phyloP scores from a whole-genome alignment of 2,329 filamentous ascomycete species.

The Fusarium sp. region DNA sequence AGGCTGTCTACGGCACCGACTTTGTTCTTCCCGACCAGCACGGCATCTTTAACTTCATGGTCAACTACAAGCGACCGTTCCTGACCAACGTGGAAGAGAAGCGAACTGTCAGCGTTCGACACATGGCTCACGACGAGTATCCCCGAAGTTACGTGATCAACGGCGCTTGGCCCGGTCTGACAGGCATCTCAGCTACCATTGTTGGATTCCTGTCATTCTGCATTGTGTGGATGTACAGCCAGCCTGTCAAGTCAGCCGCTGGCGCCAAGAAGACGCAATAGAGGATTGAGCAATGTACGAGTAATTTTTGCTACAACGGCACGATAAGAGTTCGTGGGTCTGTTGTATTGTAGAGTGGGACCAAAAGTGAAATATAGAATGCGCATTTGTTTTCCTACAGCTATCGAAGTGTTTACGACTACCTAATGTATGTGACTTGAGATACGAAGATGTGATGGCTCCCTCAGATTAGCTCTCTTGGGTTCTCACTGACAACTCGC shows the following conservation, averaged over 20 bases:
- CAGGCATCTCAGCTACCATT: slow-evolving; percentile 85
- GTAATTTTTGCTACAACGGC: slow-evolving; percentile 20
- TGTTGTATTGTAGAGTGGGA: slow-evolving; percentile 33
- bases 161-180: slow-evolving; percentile 94
- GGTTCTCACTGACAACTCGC: slow-evolving; percentile 63
- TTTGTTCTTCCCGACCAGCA: slow-evolving; percentile 96
- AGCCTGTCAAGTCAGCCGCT: slow-evolving; percentile 51
- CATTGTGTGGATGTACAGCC: slow-evolving; percentile 83
- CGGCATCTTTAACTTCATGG: slow-evolving; percentile 97
- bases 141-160: slow-evolving; percentile 89
- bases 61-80: slow-evolving; percentile 98
- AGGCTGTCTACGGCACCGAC: slow-evolving; percentile 75
- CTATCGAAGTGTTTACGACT: background rate
- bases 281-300: slow-evolving; percentile 27
- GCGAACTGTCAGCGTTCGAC: slow-evolving; percentile 90
- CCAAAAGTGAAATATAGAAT: slow-evolving; percentile 39
- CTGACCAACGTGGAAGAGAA: slow-evolving; percentile 91
- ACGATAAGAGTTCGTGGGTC: slow-evolving; percentile 9
- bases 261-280: slow-evolving; percentile 60
- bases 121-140: slow-evolving; percentile 98
- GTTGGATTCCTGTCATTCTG: slow-evolving; percentile 87
- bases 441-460: slow-evolving; percentile 35
- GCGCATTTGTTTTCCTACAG: slow-evolving; percentile 27
- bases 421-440: background rate
- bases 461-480: slow-evolving; percentile 68